Conservation (phyloP, 208 protist genomes). For the Leishmania martiniquensis region DNA sequence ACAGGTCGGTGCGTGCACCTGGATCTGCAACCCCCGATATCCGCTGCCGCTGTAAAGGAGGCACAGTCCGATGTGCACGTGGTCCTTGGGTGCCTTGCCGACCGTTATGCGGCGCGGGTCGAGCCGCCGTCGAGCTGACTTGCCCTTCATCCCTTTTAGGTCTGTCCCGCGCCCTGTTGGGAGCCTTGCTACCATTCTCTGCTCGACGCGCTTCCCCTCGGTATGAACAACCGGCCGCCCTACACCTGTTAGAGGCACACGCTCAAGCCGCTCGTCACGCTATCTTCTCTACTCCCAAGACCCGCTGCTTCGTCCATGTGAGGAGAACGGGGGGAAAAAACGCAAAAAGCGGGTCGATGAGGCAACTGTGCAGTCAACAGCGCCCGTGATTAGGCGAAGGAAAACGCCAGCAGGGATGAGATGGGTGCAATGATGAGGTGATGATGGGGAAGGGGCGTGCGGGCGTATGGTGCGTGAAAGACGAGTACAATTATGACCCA, state of each 20-base stretch:
- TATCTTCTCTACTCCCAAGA: no score
- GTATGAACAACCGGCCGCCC: background rate
- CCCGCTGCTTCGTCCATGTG: background rate
- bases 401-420: background rate
- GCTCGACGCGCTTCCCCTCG: background rate
- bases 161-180: background rate
- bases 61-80: slow-evolving; percentile 67
- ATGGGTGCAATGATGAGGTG: background rate
- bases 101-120: slow-evolving; percentile 39
- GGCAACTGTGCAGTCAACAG: no score
- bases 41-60: slow-evolving; percentile 69
- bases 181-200: background rate
- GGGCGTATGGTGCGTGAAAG: background rate
- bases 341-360: background rate
- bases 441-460: background rate
- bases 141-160: slow-evolving; percentile 5
- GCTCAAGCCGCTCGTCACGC: background rate
- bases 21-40: slow-evolving; percentile 84
- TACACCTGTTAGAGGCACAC: background rate
- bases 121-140: slow-evolving; percentile 26
- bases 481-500: background rate
- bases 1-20: slow-evolving; percentile 70
- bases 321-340: background rate
- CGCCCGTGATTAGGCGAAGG: background rate
- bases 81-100: slow-evolving; percentile 57